Evolutionary conservation across 345 rosid species (phyloP).

Genomic region (Arabis hirsuta): DNA sequence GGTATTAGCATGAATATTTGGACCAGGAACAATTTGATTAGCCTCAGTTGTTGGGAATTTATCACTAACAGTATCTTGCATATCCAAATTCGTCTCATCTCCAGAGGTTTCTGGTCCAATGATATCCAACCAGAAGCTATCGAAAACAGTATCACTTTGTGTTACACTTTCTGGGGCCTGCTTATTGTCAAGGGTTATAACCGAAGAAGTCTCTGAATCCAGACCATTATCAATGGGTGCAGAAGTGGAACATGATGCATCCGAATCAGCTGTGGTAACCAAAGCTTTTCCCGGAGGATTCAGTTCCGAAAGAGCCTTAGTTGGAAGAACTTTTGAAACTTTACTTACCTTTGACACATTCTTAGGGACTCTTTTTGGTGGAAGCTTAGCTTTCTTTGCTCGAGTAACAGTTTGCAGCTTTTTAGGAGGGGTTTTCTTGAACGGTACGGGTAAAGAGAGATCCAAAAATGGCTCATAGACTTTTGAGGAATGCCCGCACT

Average conservation of each 20-base stretch:
- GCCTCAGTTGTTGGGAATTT: slow-evolving; percentile 33
- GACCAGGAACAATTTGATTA: slow-evolving; percentile 38
- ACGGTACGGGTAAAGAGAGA: slow-evolving; percentile 91
- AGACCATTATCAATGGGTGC: slow-evolving; percentile 30
- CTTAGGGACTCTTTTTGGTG: slow-evolving; percentile 64
- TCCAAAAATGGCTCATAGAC: slow-evolving; percentile 91
- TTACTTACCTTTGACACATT: slow-evolving; percentile 53
- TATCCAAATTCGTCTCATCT: slow-evolving; percentile 28
- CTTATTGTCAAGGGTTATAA: slow-evolving; percentile 22
- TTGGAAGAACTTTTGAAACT: slow-evolving; percentile 47
- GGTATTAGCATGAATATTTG: slow-evolving; percentile 41
- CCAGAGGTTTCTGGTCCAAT: slow-evolving; percentile 38
- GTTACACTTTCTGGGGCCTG: slow-evolving; percentile 27
- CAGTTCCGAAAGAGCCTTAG: slow-evolving; percentile 41
- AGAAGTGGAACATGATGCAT: slow-evolving; percentile 26
- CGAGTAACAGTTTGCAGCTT: slow-evolving; percentile 59
- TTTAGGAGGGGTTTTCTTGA: slow-evolving; percentile 72
- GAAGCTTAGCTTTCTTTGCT: slow-evolving; percentile 69
- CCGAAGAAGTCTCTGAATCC: slow-evolving; percentile 36
- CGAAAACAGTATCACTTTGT: slow-evolving; percentile 30
- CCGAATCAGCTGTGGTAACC: slow-evolving; percentile 28
- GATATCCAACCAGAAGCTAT: slow-evolving; percentile 46
- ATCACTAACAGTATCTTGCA: slow-evolving; percentile 17
- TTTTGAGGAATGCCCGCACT: slow-evolving; percentile 87
- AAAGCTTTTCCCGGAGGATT: slow-evolving; percentile 30